A percentile compares a stretch with the other conserved stretches of the same genome.
Conservation (phyloP, 169 alveolate genomes). For the Plasmodium gaboni region DNA sequence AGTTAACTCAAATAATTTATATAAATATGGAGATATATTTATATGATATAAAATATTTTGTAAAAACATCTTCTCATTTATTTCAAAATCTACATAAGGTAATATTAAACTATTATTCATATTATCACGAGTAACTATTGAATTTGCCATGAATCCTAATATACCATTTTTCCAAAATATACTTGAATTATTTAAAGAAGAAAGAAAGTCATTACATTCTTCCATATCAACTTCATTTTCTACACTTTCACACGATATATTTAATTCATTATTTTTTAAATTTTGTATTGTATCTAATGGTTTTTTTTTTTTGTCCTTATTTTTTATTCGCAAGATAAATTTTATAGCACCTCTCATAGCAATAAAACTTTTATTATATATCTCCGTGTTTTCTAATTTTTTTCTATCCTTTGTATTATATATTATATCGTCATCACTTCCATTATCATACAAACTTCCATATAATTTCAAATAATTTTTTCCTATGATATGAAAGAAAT, state of each 20-base stretch:
- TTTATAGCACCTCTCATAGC: slow-evolving; percentile 13
- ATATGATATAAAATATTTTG: slow-evolving; percentile 57
- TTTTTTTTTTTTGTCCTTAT: slow-evolving; percentile 6
- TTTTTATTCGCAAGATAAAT: slow-evolving; percentile 23
- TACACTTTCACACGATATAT: slow-evolving; percentile 42
- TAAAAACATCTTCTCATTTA: slow-evolving; percentile 54
- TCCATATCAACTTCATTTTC: slow-evolving; percentile 73
- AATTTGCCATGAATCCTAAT: slow-evolving; percentile 73
- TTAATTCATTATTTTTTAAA: slow-evolving; percentile 21
- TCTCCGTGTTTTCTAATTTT: slow-evolving; percentile 18
- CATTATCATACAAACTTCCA: slow-evolving; percentile 55
- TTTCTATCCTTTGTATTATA: not conserved
- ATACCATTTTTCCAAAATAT: slow-evolving; percentile 74
- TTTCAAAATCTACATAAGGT: slow-evolving; percentile 42
- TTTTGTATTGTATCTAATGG: slow-evolving; percentile 23
- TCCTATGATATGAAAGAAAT: slow-evolving; percentile 35
- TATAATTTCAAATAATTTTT: slow-evolving; percentile 29
- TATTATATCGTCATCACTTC: not conserved
- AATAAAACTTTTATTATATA: not conserved
- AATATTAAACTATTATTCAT: slow-evolving; percentile 42
- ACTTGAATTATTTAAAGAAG: slow-evolving; percentile 53
- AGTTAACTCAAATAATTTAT: slow-evolving; percentile 57
- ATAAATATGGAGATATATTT: slow-evolving; percentile 60
- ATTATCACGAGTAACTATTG: slow-evolving; percentile 32
- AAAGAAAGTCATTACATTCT: slow-evolving; percentile 61